Conservation (phyloP, 2,329 filamentous ascomycete species). For the Clonostachys chloroleuca region DNA sequence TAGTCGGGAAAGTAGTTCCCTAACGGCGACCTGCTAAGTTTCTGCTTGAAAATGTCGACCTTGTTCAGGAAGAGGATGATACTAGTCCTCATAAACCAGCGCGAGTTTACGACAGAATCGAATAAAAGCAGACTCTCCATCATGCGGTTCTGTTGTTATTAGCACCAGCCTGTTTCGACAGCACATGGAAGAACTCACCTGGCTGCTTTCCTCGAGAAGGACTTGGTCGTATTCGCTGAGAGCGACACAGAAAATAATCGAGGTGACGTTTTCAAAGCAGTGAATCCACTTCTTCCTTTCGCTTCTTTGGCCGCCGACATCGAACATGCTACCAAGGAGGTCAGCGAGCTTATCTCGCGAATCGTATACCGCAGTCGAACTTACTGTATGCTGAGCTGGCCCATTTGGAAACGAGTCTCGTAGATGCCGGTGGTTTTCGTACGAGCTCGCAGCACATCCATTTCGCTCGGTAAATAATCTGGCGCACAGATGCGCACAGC, state of each 20-base stretch:
- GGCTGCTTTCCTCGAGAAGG: constrained; percentile 91
- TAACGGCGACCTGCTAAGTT: constrained; percentile 82
- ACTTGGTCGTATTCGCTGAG: constrained; percentile 98
- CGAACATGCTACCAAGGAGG: constrained; percentile 76
- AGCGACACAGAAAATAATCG: constrained; percentile 98
- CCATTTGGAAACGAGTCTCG: constrained; percentile 98
- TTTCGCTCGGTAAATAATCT: constrained; percentile 88
- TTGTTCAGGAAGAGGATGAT: constrained; percentile 99
- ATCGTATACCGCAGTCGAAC: constrained; percentile 22
- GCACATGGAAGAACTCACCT: constrained; percentile 50
- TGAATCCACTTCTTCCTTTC: constrained; percentile 99
- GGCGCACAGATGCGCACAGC: constrained; percentile 76
- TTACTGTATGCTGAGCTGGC: constrained; percentile 96
- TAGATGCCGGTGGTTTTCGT: constrained; percentile 99
- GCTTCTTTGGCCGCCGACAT: constrained; percentile 93
- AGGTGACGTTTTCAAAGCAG: constrained; percentile 99
- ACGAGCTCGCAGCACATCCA: constrained; percentile 90
- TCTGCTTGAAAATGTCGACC: constrained; percentile 96
- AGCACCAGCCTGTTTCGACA: not conserved
- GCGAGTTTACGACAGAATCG: constrained; percentile 96
- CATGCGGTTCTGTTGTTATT: constrained; percentile 81
- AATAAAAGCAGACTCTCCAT: constrained; percentile 97
- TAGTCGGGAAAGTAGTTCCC: constrained; percentile 98
- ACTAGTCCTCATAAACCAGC: constrained; percentile 98
- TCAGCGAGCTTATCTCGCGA: constrained; percentile 10